Evolutionary conservation across 2,329 filamentous ascomycete genomes (phyloP).

Genomic region (Didymella glomerata): DNA sequence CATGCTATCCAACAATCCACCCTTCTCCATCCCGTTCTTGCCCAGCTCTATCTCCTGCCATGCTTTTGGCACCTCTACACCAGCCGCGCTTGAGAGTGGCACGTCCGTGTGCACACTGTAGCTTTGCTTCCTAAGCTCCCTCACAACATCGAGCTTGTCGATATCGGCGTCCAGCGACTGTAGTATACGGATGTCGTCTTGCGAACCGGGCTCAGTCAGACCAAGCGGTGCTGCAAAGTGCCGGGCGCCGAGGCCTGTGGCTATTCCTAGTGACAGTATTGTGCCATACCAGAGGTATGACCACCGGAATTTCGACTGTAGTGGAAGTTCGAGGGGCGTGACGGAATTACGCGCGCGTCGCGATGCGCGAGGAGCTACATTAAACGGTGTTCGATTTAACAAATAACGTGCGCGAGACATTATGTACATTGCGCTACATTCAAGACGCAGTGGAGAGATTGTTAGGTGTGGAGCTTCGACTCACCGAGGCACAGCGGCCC

Average conservation of each 20-base stretch:
- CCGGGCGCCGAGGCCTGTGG: constrained; percentile 35
- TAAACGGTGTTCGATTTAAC: constrained; percentile 21
- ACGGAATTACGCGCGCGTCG: constrained; percentile 10
- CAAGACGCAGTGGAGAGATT: constrained; percentile 9
- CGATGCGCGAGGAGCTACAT: constrained; percentile 1
- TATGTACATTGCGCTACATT: constrained; percentile 14
- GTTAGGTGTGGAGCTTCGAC: constrained; percentile 13
- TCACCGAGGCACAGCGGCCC: constrained; percentile 37
- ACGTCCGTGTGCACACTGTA: constrained; percentile 39
- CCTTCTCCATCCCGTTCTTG: constrained; percentile 28
- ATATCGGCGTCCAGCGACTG: constrained; percentile 37
- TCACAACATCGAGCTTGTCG: constrained; percentile 46
- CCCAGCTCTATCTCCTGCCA: constrained; percentile 46
- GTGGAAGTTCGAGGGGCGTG: constrained; percentile 22
- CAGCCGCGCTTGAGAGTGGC: constrained; percentile 28
- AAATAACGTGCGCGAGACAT: constrained; percentile 36
- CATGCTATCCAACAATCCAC: constrained; percentile 42
- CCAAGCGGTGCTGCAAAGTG: constrained; percentile 40
- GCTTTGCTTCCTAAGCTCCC: constrained; percentile 41
- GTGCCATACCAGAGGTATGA: constrained; percentile 46
- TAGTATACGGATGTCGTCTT: constrained; percentile 42
- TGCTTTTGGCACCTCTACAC: constrained; percentile 31
- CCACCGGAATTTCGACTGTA: constrained; percentile 38
- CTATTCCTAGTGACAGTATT: constrained; percentile 37
- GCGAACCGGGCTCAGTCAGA: constrained; percentile 38